phyloP scores from a whole-genome alignment of 2,329 filamentous ascomycete species.

The Boeremia lycopersici region DNA sequence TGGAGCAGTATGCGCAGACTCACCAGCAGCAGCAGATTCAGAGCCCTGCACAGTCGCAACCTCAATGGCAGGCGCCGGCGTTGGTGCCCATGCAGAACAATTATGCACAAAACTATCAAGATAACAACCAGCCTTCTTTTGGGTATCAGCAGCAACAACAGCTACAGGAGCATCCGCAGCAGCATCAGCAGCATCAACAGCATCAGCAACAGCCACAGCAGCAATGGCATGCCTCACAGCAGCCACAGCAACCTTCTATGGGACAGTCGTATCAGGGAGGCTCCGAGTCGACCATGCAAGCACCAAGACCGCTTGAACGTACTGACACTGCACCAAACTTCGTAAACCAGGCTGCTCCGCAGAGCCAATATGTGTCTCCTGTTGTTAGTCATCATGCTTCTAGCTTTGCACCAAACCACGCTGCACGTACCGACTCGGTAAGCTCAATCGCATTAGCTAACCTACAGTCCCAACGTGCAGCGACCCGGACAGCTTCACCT shows the following conservation, averaged over 20 bases:
- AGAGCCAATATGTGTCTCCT: slow-evolving; percentile 43
- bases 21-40: slow-evolving; percentile 18
- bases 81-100: slow-evolving; percentile 20
- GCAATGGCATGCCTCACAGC: slow-evolving; percentile 31
- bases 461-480: slow-evolving; percentile 32
- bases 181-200: slow-evolving; percentile 17
- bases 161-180: no score
- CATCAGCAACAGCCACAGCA: slow-evolving; percentile 8
- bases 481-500: slow-evolving; percentile 33
- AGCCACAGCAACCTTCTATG: slow-evolving; percentile 26
- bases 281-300: slow-evolving; percentile 32
- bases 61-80: slow-evolving; percentile 29
- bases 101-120: slow-evolving; percentile 21
- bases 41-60: slow-evolving; percentile 20
- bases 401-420: slow-evolving; percentile 27
- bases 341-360: slow-evolving; percentile 33
- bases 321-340: slow-evolving; percentile 33
- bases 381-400: slow-evolving; percentile 36
- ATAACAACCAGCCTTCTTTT: slow-evolving; percentile 11
- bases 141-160: slow-evolving; percentile 19
- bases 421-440: slow-evolving; percentile 37
- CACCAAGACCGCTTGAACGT: slow-evolving; percentile 34
- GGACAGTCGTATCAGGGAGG: slow-evolving; percentile 26
- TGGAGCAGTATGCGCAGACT: slow-evolving; percentile 10
- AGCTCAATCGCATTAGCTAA: slow-evolving; percentile 42